Base-by-base conservation (phyloP, 208 protist species). In the Cochliopodium minus region DNA sequence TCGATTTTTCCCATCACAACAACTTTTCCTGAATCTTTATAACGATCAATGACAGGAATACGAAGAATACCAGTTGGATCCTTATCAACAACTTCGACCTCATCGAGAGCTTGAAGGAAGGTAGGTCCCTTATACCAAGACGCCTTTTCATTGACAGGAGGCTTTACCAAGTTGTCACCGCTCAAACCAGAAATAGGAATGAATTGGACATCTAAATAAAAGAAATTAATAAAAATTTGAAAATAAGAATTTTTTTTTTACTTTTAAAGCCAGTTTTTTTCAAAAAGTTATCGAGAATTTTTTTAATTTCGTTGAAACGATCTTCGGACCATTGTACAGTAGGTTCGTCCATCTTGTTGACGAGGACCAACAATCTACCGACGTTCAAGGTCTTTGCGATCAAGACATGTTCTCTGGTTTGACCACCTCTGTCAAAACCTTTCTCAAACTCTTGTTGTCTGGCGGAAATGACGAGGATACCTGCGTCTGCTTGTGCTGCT, bases 271-370 rank as follows among this genome's bases (percentile, higher is more conserved):
- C 92, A 59, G 81, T 86, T 62, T 85, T 74, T 42, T 84, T 78
- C 26, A 99, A 72, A 76, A 95, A 98, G 4, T 87, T 84, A 10
- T 57, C 78, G 39, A 99, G 66, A 65, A 94, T 93, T 33, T 65
- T 67, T 0, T 83, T 52, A 60, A 94, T 96, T 63, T 90, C 81
- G 67, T 92, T 76, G 72, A 93, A 98, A 62, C 88, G 71, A 49
- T 91, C 90, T 61, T 92, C 70, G 33, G 62, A 74, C 88, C 86
- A 96, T 23, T 79, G 68, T 51, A 97, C 90, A 25, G 80, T 78
- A 35, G 68, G 59, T 62, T 98, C 93, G 74, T 98, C 95, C 93
- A 99, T 98, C 76, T 99, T 98, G 82, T 99, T 99, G 59, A 98
- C 83, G 17, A 87, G 83, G 35, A 96, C 88, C 33, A 97, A 81